Conservation (phyloP, 2,329 filamentous ascomycete species). For the Beauveria australis region DNA sequence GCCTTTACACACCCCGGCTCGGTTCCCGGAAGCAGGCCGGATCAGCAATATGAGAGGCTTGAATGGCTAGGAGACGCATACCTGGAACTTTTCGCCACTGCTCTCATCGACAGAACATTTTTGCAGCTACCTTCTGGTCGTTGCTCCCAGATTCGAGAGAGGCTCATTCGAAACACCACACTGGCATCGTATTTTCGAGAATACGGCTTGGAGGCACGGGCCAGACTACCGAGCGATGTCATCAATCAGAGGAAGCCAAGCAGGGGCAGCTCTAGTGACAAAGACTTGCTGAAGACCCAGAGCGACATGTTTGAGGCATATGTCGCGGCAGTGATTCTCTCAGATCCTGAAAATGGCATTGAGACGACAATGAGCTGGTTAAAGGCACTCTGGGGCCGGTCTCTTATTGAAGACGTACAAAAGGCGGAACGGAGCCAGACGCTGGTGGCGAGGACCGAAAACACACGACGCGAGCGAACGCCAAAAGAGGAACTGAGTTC, state of each 20-base stretch:
- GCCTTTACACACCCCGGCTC: slow-evolving; percentile 60
- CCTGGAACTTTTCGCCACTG: slow-evolving; percentile 66
- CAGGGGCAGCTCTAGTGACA: slow-evolving; percentile 30
- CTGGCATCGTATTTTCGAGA: slow-evolving; percentile 59
- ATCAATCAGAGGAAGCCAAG: slow-evolving; percentile 19
- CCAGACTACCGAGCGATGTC: slow-evolving; percentile 45
- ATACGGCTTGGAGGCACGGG: slow-evolving; percentile 62
- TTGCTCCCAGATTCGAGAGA: slow-evolving; percentile 68
- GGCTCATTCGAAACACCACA: slow-evolving; percentile 72
- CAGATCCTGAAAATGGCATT: slow-evolving; percentile 56
- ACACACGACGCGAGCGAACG: not conserved
- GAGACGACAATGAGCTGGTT: slow-evolving; percentile 60
- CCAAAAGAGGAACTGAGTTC: slow-evolving; percentile 25
- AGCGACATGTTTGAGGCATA: slow-evolving; percentile 91
- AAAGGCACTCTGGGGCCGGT: slow-evolving; percentile 62
- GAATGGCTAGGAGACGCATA: slow-evolving; percentile 89
- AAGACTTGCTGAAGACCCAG: slow-evolving; percentile 60
- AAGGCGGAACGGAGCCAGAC: slow-evolving; percentile 23
- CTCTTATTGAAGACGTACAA: slow-evolving; percentile 47
- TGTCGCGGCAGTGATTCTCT: slow-evolving; percentile 67
- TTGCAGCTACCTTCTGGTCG: slow-evolving; percentile 56
- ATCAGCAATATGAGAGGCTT: slow-evolving; percentile 62
- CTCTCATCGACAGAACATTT: slow-evolving; percentile 68
- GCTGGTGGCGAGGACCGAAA: slow-evolving; percentile 10
- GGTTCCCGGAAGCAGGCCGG: slow-evolving; percentile 39